Conservation (phyloP, 2,329 filamentous ascomycete genomes). For the Scedosporium apiospermum region DNA sequence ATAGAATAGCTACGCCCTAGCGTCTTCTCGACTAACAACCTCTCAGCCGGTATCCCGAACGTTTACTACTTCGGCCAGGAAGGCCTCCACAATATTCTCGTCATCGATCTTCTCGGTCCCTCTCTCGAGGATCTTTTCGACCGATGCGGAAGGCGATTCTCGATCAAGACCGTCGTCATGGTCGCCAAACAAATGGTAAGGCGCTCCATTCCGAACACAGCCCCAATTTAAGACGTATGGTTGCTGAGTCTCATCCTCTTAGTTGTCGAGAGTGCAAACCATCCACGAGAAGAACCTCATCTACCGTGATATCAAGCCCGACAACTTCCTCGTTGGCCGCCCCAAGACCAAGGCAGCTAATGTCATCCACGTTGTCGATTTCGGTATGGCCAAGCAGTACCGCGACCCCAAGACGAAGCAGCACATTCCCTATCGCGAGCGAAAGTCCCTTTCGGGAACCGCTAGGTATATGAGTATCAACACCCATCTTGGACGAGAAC, state of each 20-base stretch:
- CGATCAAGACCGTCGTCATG: constrained; percentile 97
- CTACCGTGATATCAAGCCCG: constrained; percentile 97
- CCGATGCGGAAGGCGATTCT: constrained; percentile 90
- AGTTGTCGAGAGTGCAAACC: constrained; percentile 81
- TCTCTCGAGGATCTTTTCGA: constrained; percentile 96
- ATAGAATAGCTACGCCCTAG: background rate
- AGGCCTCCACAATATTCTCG: constrained; percentile 95
- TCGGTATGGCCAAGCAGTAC: constrained; percentile 99
- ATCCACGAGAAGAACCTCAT: constrained; percentile 99
- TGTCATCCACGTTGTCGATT: constrained; percentile 97
- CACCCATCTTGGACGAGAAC: constrained; percentile 91
- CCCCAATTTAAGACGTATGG: background rate
- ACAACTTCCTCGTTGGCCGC: constrained; percentile 96
- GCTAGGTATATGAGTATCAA: constrained; percentile 99
- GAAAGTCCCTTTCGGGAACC: constrained; percentile 93
- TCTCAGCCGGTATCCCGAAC: constrained; percentile 87
- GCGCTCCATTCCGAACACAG: constrained; percentile 14
- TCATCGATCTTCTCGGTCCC: constrained; percentile 91
- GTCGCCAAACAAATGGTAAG: constrained; percentile 95
- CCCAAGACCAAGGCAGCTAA: constrained; percentile 91
- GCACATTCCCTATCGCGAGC: constrained; percentile 94
- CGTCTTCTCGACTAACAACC: constrained; percentile 14
- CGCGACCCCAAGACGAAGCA: constrained; percentile 98
- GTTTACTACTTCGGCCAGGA: constrained; percentile 99
- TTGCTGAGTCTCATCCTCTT: background rate